Evolutionary conservation across 495 filamentous ascomycete species (phyloP).

Genomic region (Echria macrotheca): DNA sequence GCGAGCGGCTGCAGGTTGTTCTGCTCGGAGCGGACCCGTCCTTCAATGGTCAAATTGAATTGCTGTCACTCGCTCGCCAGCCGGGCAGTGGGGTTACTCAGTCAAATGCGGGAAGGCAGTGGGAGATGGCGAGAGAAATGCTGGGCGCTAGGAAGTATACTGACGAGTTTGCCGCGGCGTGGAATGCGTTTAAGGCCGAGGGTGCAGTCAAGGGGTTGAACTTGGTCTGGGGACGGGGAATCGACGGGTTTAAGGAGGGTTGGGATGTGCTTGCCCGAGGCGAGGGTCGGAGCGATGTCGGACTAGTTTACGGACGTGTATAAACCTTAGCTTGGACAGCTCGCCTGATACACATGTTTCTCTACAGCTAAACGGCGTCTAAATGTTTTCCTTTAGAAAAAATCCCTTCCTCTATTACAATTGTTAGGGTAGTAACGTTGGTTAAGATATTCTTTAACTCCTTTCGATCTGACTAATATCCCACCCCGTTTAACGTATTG

Average conservation of each 20-base stretch:
- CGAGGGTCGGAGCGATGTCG: conserved; percentile 37
- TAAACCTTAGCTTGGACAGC: no score
- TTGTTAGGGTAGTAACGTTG: no score
- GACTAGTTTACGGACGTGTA: conserved; percentile 30
- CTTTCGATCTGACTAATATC: no score
- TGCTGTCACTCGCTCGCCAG: conserved; percentile 4
- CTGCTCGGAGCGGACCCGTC: conserved; percentile 33
- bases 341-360: no score
- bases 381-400: no score
- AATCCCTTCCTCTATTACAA: no score
- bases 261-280: conserved; percentile 42
- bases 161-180: conserved; percentile 19
- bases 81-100: conserved; percentile 23
- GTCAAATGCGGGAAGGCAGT: conserved; percentile 41
- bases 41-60: conserved; percentile 23
- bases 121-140: conserved; percentile 31
- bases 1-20: conserved; percentile 29
- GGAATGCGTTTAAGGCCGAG: conserved; percentile 30
- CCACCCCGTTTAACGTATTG: no score
- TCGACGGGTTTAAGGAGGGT: conserved; percentile 36
- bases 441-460: no score
- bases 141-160: conserved; percentile 32
- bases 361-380: no score
- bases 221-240: conserved; percentile 40
- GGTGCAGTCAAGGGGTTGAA: conserved; percentile 30